Conservation (phyloP, 768 basidiomycete genomes). For the Boletus reticulatus region DNA sequence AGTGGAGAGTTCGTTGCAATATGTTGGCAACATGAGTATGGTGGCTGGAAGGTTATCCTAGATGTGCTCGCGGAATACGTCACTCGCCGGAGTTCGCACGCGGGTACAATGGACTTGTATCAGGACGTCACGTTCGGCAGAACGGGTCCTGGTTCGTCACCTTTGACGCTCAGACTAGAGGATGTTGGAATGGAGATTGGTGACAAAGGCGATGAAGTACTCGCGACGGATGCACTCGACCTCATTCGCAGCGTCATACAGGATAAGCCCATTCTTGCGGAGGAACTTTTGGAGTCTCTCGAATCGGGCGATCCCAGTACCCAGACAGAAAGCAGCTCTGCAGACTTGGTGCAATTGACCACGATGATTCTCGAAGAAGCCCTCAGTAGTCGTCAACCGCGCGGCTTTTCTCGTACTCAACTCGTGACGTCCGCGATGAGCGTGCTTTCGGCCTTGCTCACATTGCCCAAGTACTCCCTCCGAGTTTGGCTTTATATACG, state of each 20-base stretch:
- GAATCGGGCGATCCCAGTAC: slow-evolving; percentile 38
- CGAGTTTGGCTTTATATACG: slow-evolving; percentile 89
- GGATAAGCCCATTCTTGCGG: slow-evolving; percentile 62
- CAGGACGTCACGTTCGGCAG: slow-evolving; percentile 53
- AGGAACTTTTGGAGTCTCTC: slow-evolving; percentile 63
- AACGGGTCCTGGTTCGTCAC: slow-evolving; percentile 36
- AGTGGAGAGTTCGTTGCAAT: slow-evolving; percentile 64
- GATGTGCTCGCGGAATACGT: slow-evolving; percentile 79
- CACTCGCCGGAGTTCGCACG: slow-evolving; percentile 49
- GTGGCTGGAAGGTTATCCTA: slow-evolving; percentile 84
- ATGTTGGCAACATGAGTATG: slow-evolving; percentile 78
- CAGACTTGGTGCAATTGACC: slow-evolving; percentile 76
- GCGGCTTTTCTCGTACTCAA: slow-evolving; percentile 48
- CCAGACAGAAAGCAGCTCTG: slow-evolving; percentile 52
- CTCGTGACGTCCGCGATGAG: slow-evolving; percentile 81
- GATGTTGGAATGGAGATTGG: slow-evolving; percentile 75
- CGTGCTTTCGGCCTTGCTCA: slow-evolving; percentile 74
- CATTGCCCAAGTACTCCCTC: slow-evolving; percentile 71
- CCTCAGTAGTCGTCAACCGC: slow-evolving; percentile 49
- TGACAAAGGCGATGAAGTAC: slow-evolving; percentile 55
- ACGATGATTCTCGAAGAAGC: slow-evolving; percentile 82
- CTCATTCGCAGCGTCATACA: slow-evolving; percentile 76
- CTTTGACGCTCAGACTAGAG: slow-evolving; percentile 50
- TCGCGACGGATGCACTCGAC: slow-evolving; percentile 74
- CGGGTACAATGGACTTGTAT: slow-evolving; percentile 40